Evolutionary conservation across 2,329 filamentous ascomycete genomes (phyloP).

Genomic region (Rhexocercosporidium sp.): DNA sequence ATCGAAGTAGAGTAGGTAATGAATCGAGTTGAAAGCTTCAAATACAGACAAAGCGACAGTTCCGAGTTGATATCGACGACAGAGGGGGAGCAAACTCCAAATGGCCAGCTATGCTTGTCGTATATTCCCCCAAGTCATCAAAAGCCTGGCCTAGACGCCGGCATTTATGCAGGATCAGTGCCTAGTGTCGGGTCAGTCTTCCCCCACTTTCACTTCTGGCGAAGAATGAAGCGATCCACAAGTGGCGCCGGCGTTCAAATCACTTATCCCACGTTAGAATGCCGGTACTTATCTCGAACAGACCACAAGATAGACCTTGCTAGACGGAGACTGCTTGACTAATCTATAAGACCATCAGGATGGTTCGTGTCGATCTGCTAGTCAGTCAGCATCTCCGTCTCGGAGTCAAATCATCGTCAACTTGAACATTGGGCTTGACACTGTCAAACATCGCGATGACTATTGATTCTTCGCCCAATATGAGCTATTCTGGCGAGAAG

Average conservation of each 20-base stretch:
- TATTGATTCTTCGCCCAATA: neutral
- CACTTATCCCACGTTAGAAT: conserved; percentile 1
- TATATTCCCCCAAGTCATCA: neutral
- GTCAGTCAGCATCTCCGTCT: neutral
- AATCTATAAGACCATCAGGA: neutral
- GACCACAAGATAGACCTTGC: neutral
- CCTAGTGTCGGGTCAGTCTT: neutral
- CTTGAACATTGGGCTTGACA: neutral
- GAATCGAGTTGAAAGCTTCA: too few relatives aligned
- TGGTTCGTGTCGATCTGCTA: neutral
- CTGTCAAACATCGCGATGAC: neutral
- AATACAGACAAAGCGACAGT: too few relatives aligned
- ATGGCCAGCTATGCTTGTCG: neutral
- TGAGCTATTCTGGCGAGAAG: neutral
- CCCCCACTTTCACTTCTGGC: conserved; percentile 1
- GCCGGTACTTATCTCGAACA: conserved; percentile 2
- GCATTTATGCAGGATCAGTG: neutral
- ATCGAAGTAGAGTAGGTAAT: neutral
- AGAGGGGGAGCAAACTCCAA: neutral
- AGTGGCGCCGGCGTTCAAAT: neutral
- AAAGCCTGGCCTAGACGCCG: neutral
- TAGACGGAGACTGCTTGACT: neutral
- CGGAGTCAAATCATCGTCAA: neutral
- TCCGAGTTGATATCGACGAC: too few relatives aligned
- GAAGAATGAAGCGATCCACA: neutral